Conservation (phyloP, 768 basidiomycete species). For the Epithele typhae region DNA sequence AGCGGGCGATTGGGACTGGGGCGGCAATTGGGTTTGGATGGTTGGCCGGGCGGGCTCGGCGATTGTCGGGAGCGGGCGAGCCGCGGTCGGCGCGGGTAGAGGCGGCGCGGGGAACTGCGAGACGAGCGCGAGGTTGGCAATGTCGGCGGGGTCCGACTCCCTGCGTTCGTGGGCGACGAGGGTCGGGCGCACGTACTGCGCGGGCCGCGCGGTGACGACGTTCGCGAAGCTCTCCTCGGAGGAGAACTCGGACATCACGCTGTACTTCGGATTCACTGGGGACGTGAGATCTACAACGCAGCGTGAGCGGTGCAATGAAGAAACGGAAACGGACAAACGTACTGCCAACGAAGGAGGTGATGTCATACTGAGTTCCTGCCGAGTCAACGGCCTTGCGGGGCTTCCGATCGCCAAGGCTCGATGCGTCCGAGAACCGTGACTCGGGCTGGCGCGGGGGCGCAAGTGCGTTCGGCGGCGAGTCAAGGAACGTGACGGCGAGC, state of each 20-base stretch:
- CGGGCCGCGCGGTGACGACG: constrained; percentile 1
- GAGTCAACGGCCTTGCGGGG: constrained; percentile 31
- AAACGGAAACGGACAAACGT: constrained; percentile 19
- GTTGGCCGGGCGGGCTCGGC: constrained; percentile 1
- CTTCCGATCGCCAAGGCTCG: constrained; percentile 9
- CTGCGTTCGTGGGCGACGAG: constrained; percentile 1
- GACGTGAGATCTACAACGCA: constrained; percentile 30
- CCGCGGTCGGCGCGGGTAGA: not conserved
- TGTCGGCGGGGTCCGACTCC: not conserved
- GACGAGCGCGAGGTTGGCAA: not conserved
- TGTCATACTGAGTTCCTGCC: constrained; percentile 58
- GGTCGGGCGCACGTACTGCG: constrained; percentile 8
- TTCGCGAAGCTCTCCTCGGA: constrained; percentile 5
- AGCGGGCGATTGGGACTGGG: not conserved
- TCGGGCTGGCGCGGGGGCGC: constrained; percentile 24
- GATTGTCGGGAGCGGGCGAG: no score
- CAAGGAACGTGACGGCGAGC: not conserved
- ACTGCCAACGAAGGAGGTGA: constrained; percentile 70
- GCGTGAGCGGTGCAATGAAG: not conserved
- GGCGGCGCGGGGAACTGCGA: constrained; percentile 1
- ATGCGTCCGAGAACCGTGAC: constrained; percentile 19
- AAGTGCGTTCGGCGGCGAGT: constrained; percentile 1
- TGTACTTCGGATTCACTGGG: constrained; percentile 19
- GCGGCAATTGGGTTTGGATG: not conserved
- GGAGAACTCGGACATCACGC: constrained; percentile 7